Percentiles rank a stretch among this genome's conserved stretches.
phyloP scores from a whole-genome alignment of 139 green algal genomes.

The Limnomonas spitsbergensis region DNA sequence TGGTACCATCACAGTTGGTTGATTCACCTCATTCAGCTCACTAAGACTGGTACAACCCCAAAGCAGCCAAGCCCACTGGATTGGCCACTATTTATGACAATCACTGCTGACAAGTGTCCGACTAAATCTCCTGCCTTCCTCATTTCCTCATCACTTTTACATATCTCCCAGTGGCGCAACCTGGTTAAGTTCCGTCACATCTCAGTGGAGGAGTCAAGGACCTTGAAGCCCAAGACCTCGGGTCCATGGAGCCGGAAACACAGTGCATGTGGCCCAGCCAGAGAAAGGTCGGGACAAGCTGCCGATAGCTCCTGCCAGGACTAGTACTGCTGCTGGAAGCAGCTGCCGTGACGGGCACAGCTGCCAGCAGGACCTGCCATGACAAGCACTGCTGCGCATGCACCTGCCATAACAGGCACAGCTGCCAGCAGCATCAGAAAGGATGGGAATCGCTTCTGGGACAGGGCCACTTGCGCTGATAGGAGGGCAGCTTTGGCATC shows the following conservation, averaged over 20 bases:
- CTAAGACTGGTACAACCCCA: background rate
- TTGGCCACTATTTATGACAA: background rate
- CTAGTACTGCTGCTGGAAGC: background rate
- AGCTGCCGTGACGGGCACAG: no score
- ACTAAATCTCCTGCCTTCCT: background rate
- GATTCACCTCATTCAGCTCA: background rate
- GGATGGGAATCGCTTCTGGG: no score
- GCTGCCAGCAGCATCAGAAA: no score
- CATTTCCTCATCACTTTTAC: background rate
- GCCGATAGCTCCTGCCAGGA: no score
- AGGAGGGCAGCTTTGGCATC: no score
- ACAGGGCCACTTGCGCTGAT: no score
- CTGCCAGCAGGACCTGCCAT: no score
- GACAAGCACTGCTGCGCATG: no score
- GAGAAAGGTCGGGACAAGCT: background rate
- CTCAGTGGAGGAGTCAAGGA: conserved; percentile 32
- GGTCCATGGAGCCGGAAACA: conserved; percentile 53
- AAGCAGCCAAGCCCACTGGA: background rate
- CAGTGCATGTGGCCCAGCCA: conserved; percentile 2
- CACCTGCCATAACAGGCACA: no score
- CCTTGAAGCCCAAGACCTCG: conserved; percentile 48
- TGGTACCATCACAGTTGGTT: background rate
- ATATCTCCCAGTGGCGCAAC: conserved; percentile 55
- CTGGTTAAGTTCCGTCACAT: conserved; percentile 73
- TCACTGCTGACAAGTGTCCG: background rate